phyloP scores from a whole-genome alignment of 2,329 filamentous ascomycete species.

The Capronia coronata region DNA sequence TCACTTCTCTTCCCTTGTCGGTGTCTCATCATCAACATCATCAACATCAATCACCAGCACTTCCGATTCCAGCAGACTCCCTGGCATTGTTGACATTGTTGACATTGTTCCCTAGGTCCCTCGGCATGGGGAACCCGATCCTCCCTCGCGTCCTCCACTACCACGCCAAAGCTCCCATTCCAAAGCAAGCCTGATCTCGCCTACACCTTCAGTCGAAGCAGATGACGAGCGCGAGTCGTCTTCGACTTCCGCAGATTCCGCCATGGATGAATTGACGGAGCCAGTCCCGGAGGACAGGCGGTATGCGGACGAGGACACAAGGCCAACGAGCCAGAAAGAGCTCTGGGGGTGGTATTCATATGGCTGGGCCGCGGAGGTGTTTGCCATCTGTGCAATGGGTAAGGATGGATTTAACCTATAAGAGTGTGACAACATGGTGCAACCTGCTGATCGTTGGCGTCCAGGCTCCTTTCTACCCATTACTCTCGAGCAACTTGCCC shows the following conservation, averaged over 20 bases:
- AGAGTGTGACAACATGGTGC: conserved; percentile 18
- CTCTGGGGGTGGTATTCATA: conserved; percentile 93
- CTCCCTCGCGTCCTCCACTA: conserved; percentile 16
- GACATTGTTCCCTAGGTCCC: conserved; percentile 25
- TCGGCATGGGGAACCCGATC: conserved; percentile 20
- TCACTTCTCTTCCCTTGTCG: not conserved
- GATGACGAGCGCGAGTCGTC: conserved; percentile 52
- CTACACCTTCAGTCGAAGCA: conserved; percentile 58
- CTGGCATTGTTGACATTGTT: not conserved
- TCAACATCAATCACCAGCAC: not conserved
- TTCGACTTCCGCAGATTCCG: conserved; percentile 32
- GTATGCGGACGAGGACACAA: conserved; percentile 77
- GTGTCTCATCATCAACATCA: not conserved
- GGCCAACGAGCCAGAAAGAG: conserved; percentile 82
- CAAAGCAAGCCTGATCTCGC: conserved; percentile 53
- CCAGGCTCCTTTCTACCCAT: conserved; percentile 91
- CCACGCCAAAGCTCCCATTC: conserved; percentile 33
- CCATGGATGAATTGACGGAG: conserved; percentile 31
- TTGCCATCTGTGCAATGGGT: conserved; percentile 83
- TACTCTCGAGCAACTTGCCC: conserved; percentile 83
- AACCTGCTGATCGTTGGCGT: conserved; percentile 5
- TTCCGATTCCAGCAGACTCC: not conserved
- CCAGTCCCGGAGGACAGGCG: conserved; percentile 37
- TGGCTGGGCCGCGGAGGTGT: conserved; percentile 92
- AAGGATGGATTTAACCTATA: conserved; percentile 10